Evolutionary conservation across 2,329 filamentous ascomycete species (phyloP), one percentile per base, ranked within the genome.

Genomic region (Talaromyces pinophilus): DNA sequence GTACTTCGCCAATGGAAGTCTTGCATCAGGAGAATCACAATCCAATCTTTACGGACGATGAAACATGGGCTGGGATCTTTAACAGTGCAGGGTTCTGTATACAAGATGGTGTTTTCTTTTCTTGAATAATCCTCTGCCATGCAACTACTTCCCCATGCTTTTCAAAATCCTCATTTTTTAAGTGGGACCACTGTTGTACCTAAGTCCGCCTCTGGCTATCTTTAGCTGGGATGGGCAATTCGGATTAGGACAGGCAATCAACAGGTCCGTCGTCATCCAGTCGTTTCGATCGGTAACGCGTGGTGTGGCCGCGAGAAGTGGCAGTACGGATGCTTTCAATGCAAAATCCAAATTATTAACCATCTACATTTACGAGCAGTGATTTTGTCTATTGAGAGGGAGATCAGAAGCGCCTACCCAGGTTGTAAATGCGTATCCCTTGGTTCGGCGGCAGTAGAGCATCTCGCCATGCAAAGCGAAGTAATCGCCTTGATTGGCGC

Each of bases 391-490:
- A 17, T 42, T 42, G 15, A 8, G 17, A n/a, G 33, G 10, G 40
- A 42, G 15, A n/a, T 17, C 42, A 22, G n/a, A 11, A 17, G 8
- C 8, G 69, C 75, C 50, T 71, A 83, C 82, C 71, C 3, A 83
- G 71, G 67, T 79, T 82, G 71, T 84, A 84, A 30, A 84, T 82
- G 66, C 81, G 83, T 35, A 84, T 81, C 0, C 82, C 82, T 65
- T 84, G 82, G 0, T 74, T 76, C 0, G 77, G 74, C 6, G 82
- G 82, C 6, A 84, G 66, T 80, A 74, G 30, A 84, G 68, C 80
- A 84, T 83, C 68, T 84, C 82, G n/a, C 82, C 82, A 68, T 81
- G 63, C 0, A 84, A 72, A 0, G 76, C 80, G 64, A 84, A 84
- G 63, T 81, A 77, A 70, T 57, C 19, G 17, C n/a, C 44, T 5